A percentile compares a stretch with the other conserved stretches of the same genome.
These are phyloP conservation scores for Blastobotrys proliferans DNA, from an alignment of 1,139 yeast genomes.

Conservation along the genomic window DNA sequence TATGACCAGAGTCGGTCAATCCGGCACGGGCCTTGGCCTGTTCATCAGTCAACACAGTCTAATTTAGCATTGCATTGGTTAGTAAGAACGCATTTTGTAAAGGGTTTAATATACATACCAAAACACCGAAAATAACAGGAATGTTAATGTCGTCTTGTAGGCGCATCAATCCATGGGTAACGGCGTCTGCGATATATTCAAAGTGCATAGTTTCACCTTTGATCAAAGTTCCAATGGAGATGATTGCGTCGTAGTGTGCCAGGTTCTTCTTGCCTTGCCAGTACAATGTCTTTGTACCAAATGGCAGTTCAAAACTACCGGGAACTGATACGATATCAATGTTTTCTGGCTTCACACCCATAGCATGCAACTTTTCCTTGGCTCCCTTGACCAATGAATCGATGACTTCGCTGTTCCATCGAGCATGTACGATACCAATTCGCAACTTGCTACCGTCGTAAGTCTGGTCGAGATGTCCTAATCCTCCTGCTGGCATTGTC, in stretches of 20 bases:
- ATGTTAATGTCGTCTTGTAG: slow-evolving; percentile 64
- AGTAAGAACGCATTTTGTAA: background rate
- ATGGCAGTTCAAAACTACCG: slow-evolving; percentile 91
- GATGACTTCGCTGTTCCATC: slow-evolving; percentile 84
- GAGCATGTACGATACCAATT: slow-evolving; percentile 83
- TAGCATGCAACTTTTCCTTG: slow-evolving; percentile 48
- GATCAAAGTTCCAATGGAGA: slow-evolving; percentile 90
- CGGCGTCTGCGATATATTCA: slow-evolving; percentile 91
- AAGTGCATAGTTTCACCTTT: slow-evolving; percentile 98
- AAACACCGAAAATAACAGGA: slow-evolving; percentile 89
- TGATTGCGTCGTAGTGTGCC: slow-evolving; percentile 64
- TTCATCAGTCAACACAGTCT: slow-evolving; percentile 84
- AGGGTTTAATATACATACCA: slow-evolving; percentile 29
- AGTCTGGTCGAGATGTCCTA: slow-evolving; percentile 65
- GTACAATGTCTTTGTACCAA: slow-evolving; percentile 57
- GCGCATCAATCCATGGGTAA: slow-evolving; percentile 80
- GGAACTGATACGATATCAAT: slow-evolving; percentile 83
- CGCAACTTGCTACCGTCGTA: slow-evolving; percentile 57
- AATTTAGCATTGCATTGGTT: slow-evolving; percentile 1
- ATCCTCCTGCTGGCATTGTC: slow-evolving; percentile 44
- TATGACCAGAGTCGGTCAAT: slow-evolving; percentile 83
- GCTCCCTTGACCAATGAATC: slow-evolving; percentile 81
- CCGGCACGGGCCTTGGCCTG: slow-evolving; percentile 96
- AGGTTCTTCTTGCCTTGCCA: slow-evolving; percentile 46
- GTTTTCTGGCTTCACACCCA: slow-evolving; percentile 73